These are phyloP conservation scores for Blastocystis sp. DNA, from an alignment of 352 stramenopile species.

Conservation along the genomic window DNA sequence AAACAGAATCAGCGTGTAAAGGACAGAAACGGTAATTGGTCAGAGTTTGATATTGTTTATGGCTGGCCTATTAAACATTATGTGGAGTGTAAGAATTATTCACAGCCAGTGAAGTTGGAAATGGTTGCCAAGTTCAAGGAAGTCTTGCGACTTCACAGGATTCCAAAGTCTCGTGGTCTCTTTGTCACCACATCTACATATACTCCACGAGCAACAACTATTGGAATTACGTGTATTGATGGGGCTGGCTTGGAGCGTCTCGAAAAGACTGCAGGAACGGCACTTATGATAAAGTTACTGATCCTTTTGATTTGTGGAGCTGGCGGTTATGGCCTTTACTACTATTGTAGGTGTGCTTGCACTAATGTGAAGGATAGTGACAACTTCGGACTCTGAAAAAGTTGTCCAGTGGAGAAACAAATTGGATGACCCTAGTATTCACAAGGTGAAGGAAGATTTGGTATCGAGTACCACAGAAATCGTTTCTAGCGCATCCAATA, in stretches of 20 bases:
- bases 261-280: slow-evolving; percentile 34
- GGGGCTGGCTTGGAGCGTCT: slow-evolving; percentile 22
- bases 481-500: neutral
- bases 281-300: slow-evolving; percentile 21
- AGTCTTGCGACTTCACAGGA: slow-evolving; percentile 47
- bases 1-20: slow-evolving; percentile 59
- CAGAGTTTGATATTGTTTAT: slow-evolving; percentile 61
- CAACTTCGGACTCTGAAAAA: neutral
- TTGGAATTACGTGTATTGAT: slow-evolving; percentile 59
- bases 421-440: neutral
- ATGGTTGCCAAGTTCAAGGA: slow-evolving; percentile 63
- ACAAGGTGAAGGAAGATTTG: neutral
- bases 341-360: neutral
- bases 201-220: slow-evolving; percentile 53
- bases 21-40: slow-evolving; percentile 54
- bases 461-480: neutral
- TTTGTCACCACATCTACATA: slow-evolving; percentile 61
- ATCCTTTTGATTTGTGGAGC: neutral
- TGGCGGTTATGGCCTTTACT: slow-evolving; percentile 28
- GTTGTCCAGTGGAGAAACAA: neutral
- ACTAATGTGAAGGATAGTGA: neutral
- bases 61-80: slow-evolving; percentile 58
- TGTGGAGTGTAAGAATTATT: slow-evolving; percentile 63
- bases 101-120: slow-evolving; percentile 51
- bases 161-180: slow-evolving; percentile 38